Base-by-base conservation (phyloP, 2,329 filamentous ascomycete species). In the Arthroderma sp. region DNA sequence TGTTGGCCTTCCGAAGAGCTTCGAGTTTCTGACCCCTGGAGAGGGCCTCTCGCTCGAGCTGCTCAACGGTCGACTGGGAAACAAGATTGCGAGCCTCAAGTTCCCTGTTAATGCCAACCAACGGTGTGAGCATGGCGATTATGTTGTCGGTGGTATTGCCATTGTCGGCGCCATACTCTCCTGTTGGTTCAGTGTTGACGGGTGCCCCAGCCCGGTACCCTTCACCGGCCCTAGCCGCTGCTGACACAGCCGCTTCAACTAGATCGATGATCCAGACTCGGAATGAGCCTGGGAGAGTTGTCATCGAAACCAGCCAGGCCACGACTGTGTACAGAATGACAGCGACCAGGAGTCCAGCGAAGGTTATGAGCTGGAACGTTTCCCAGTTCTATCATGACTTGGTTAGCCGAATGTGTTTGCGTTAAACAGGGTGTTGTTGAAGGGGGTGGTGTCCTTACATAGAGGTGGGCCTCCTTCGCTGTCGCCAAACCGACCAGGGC, bases 371-470 rank as follows among this genome's bases (percentile, higher is more conserved):
- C 38, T 36, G 43, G 40, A 38, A 45, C 27, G 37, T 39, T n/a
- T 48, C 46, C 43, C 43, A 45, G 39, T 28, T 32, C 46, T 48
- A 43, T 7, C 31, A 30, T 29, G 6, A 31, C n/a, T 32, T 38
- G 15, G 22, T 36, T 38, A 37, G 27, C 33, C 40, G 7, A 29
- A 42, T 33, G 32, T 11, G 38, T 29, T 22, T 22, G 15, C 15
- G 15, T 22, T 22, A 22, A 22, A 22, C 15, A 22, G 15, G 15
- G 15, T 22, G 15, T 22, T 22, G 15, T 1, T 22, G 32, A 31
- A 27, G 22, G 2, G 29, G 29, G 29, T n/a, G 11, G 11, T 30
- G 5, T 42, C 5, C 46, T 40, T 48, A 48, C 46, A 15, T 30
- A 43, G 43, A 40, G 37, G 11, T 44, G 36, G 39, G 39, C 29